Percentiles rank a stretch among this genome's conserved stretches.
phyloP scores from a whole-genome alignment of 345 rosid genomes.

The Odontarrhena argentea region DNA sequence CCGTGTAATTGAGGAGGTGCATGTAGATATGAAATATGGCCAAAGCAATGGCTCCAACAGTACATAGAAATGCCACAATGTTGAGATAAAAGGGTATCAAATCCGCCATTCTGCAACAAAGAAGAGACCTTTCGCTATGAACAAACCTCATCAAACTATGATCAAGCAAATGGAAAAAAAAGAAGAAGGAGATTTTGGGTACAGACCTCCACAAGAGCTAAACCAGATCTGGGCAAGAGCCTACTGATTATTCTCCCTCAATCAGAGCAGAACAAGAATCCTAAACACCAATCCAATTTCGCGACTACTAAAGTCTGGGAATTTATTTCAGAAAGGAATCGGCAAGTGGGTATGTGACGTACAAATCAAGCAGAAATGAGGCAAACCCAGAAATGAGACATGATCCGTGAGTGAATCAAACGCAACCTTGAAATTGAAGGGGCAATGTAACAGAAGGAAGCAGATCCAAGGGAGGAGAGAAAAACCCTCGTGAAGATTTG shows the following conservation, averaged over 20 bases:
- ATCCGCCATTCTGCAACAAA: constrained; percentile 55
- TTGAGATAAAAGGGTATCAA: constrained; percentile 52
- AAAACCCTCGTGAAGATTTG: constrained; percentile 12
- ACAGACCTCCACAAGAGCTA: constrained; percentile 34
- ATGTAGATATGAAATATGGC: constrained; percentile 79
- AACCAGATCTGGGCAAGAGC: constrained; percentile 22
- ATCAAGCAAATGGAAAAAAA: constrained; percentile 18
- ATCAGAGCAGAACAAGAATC: constrained; percentile 27
- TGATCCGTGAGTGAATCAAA: constrained; percentile 12
- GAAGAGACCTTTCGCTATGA: background rate
- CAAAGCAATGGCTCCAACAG: constrained; percentile 71
- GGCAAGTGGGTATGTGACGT: background rate
- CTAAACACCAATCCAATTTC: background rate
- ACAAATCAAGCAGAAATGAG: constrained; percentile 1
- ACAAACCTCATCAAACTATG: background rate
- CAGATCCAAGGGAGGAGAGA: constrained; percentile 4
- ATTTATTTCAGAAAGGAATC: background rate
- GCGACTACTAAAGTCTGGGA: background rate
- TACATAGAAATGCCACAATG: constrained; percentile 72
- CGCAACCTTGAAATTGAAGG: constrained; percentile 24
- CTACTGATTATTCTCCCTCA: background rate
- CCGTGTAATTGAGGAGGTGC: constrained; percentile 88
- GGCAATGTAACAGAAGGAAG: constrained; percentile 28
- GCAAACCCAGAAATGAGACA: constrained; percentile 25
- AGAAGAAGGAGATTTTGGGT: background rate